Evolutionary conservation across 345 rosid genomes (phyloP).

Genomic region (Hibiscus mutabilis): DNA sequence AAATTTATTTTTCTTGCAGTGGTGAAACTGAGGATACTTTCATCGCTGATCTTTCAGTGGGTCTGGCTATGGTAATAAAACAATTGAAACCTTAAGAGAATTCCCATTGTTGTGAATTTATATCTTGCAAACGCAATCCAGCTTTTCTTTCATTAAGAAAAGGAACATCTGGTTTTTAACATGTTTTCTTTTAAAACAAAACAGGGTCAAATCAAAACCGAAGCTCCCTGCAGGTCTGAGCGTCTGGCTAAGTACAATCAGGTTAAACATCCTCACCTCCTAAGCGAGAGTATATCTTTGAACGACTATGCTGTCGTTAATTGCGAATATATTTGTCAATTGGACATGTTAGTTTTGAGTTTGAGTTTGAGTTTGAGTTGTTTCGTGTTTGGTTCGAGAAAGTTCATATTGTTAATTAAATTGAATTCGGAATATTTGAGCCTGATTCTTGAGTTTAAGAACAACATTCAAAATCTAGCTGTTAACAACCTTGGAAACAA

Average conservation of each 20-base stretch:
- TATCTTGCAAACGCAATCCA: background rate
- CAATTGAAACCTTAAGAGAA: background rate
- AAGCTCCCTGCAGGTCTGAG: slow-evolving; percentile 98
- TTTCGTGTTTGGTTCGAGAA: too few species aligned
- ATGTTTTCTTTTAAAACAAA: background rate
- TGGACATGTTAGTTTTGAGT: too few species aligned
- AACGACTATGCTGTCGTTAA: background rate
- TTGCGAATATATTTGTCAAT: background rate
- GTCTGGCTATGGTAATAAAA: slow-evolving; percentile 68
- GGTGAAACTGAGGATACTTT: slow-evolving; percentile 98
- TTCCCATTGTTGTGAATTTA: background rate
- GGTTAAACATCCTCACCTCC: slow-evolving; percentile 27
- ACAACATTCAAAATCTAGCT: too few species aligned
- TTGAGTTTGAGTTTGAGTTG: too few species aligned
- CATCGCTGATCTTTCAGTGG: slow-evolving; percentile 90
- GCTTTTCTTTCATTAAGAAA: background rate
- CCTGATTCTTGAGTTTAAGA: too few species aligned
- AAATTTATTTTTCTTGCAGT: slow-evolving; percentile 28
- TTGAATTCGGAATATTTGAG: too few species aligned
- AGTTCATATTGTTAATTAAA: too few species aligned
- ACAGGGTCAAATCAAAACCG: slow-evolving; percentile 96
- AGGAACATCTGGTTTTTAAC: background rate
- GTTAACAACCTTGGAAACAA: too few species aligned
- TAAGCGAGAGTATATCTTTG: background rate
- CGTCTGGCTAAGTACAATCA: slow-evolving; percentile 94